These are phyloP conservation scores for Fragaria ananassa DNA, from an alignment of 306 rosid genomes.

Conservation along the genomic window DNA sequence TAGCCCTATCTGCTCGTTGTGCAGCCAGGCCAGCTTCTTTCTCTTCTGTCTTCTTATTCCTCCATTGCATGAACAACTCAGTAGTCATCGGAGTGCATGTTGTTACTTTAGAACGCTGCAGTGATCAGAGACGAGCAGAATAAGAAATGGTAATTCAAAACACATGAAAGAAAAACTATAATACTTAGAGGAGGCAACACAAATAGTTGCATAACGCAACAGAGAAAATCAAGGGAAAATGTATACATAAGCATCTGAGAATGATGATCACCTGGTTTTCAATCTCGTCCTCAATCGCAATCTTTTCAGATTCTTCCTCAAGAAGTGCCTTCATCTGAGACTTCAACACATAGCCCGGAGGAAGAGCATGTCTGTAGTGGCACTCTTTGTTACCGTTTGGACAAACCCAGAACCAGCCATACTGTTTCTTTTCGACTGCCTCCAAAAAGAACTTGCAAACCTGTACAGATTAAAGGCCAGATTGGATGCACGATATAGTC, in stretches of 20 bases:
- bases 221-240: background rate
- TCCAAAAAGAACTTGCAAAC: conserved; percentile 58
- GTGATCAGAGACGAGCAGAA: conserved; percentile 7
- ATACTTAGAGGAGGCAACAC: background rate
- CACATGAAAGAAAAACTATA: background rate
- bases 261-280: conserved; percentile 68
- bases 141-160: conserved; percentile 4
- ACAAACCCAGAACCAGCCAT: conserved; percentile 96
- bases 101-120: conserved; percentile 71
- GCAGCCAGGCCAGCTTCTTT: conserved; percentile 87
- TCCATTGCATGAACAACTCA: conserved; percentile 82
- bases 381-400: conserved; percentile 91
- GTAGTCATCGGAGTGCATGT: conserved; percentile 83
- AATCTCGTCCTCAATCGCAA: conserved; percentile 85
- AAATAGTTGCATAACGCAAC: background rate
- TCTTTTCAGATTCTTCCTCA: conserved; percentile 66
- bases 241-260: background rate
- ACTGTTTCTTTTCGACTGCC: conserved; percentile 94
- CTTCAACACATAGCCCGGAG: conserved; percentile 86
- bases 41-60: conserved; percentile 77
- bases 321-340: conserved; percentile 98
- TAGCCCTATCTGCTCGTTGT: conserved; percentile 92
- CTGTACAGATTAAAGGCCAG: conserved; percentile 15
- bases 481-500: background rate
- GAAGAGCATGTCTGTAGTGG: conserved; percentile 97